Base-by-base conservation (phyloP, 148 eudicot species). In the Fagopyrum tataricum region DNA sequence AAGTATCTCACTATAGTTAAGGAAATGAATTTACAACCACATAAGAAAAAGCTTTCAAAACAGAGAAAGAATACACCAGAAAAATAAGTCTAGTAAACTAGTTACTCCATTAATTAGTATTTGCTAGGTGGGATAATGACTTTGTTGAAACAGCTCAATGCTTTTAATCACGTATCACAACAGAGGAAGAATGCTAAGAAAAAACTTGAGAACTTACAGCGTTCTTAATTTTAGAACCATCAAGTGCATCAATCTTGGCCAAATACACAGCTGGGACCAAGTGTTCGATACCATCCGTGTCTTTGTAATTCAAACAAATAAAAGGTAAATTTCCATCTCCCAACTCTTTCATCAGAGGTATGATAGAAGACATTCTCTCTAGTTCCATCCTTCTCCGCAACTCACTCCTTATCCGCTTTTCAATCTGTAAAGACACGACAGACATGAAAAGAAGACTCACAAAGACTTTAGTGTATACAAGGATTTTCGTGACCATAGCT, bases 211-310 rank as follows among this genome's bases (percentile, higher is more conserved):
- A 66, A 80, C 94, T 84, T 74, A 95, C 99, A 82, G 85, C 73
- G 70, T 81, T 82, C 77, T 89, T 85, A 11, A 92, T 52, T 74
- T 84, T 87, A 31, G 86, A 81, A 52, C 85, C 80, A 76, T 82
- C 78, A 72, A 90, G 76, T 74, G 86, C 80, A 79, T 88, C 89
- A 79, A 87, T 85, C 72, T 84, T 84, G 73, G 96, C 93, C 84
- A 95, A 77, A 83, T 87, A 92, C 74, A 91, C 96, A 76, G 96
- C 97, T 59, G 89, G 84, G 70, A 88, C 81, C 48, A 82, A 73
- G 74, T 88, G 96, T 78, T 85, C 90, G 84, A 84, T 75, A 74
- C 90, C 90, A 76, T 82, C 89, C 73, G 83, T 47, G 81, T 90
- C 94, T 73, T 75, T 85, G 79, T 91, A 90, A 71, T 84, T 86